These are phyloP conservation scores for Candida khao-thaluensis DNA, from an alignment of 805 yeast genomes.

Conservation along the genomic window DNA sequence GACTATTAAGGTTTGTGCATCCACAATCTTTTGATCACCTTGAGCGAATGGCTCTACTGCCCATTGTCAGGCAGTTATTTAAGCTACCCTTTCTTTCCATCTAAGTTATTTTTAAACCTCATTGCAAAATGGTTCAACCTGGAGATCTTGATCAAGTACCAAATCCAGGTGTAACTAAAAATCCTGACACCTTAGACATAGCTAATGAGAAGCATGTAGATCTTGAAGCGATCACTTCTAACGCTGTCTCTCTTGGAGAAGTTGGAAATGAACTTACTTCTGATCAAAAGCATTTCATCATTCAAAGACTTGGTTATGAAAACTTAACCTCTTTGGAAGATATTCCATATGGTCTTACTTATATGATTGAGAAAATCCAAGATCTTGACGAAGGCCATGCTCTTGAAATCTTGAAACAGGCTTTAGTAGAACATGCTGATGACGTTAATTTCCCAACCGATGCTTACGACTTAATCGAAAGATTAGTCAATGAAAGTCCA, in stretches of 20 bases:
- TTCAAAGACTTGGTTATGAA: conserved; percentile 26
- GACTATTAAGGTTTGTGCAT: no score
- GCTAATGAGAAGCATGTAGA: no score
- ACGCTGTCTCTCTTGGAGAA: conserved; percentile 22
- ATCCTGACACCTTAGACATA: no score
- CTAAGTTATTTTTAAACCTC: no score
- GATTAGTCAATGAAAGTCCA: no score
- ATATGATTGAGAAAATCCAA: conserved; percentile 32
- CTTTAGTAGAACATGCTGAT: conserved; percentile 26
- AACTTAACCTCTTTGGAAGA: conserved; percentile 28
- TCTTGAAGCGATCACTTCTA: conserved; percentile 22
- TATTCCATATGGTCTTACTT: conserved; percentile 28
- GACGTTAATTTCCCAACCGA: conserved; percentile 35
- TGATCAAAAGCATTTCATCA: conserved; percentile 28
- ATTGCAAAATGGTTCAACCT: no score
- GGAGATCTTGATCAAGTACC: no score
- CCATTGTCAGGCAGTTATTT: no score
- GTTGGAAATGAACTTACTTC: conserved; percentile 24
- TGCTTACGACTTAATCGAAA: conserved; percentile 24
- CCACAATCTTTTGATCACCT: not conserved
- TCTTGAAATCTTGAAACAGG: conserved; percentile 26
- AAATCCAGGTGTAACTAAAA: no score
- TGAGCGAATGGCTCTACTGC: not conserved
- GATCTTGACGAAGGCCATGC: conserved; percentile 21
- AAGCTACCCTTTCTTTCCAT: not conserved